Base-by-base conservation (phyloP, 352 stramenopile genomes). In the Phytophthora multivora region DNA sequence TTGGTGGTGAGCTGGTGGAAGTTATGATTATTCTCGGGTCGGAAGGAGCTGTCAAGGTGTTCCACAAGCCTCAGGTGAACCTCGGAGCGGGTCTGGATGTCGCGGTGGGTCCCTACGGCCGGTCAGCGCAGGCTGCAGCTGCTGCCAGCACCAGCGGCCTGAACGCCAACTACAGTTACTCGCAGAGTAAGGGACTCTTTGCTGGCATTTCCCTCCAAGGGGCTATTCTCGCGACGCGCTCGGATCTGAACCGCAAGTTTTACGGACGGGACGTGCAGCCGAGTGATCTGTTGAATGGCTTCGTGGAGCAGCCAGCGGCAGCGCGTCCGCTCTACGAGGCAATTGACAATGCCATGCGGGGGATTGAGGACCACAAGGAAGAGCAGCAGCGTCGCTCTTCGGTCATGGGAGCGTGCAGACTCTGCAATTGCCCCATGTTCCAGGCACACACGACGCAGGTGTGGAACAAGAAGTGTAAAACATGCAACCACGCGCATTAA, bases 151-250 rank as follows among this genome's bases (percentile, higher is more conserved):
- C 69, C 16, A 76, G 66, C 50, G 75, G 86, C 35, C 47, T 89
- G 80, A 79, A 93, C 74, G 59, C 89, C 12, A 97, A 98, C 61
- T 98, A 97, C 71, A 97, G 89, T 31, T 98, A 98, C 64, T 92
- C 75, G 46, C 75, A 96, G 15, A 94, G 81, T 46, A 97, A 97
- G 48, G 93, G 93, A n/a, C 64, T 98, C 10, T 98, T 93, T 69
- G 91, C 88, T 0, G 93, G 93, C 7, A 85, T 97, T 48, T 96
- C 86, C 5, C 70, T 97, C 41, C 89, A 97, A 56, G 91, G 90
- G 6, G 83, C 88, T 12, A 75, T 97, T 15, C 77, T 98, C 46
- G 72, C 83, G 15, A 80, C 85, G 13, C 75, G 93, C 11, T 70
- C 81, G 13, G 73, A 95, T 33, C 72, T 97, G 19, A 97, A 97